Conservation (phyloP, 345 rosid species). For the Crucihimalaya himalaica region DNA sequence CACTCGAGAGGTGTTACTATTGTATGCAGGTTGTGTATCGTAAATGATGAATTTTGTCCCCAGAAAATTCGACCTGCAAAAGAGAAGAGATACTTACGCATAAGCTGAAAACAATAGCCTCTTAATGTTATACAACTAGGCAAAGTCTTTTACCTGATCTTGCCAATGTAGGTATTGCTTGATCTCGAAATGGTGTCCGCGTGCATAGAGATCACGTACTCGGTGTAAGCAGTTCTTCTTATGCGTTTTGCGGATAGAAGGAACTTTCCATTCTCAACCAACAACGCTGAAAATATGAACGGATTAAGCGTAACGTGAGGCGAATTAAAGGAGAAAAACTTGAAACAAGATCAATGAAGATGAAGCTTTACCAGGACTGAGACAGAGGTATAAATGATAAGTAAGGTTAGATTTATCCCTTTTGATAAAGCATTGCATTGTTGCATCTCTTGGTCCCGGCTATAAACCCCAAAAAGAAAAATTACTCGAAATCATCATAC, state of each 20-base stretch:
- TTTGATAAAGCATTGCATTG: constrained; percentile 90
- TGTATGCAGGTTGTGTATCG: constrained; percentile 92
- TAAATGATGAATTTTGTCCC: constrained; percentile 88
- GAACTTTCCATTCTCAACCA: constrained; percentile 95
- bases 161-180: constrained; percentile 84
- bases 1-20: constrained; percentile 54
- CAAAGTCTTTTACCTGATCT: constrained; percentile 56
- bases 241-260: constrained; percentile 90
- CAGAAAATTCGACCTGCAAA: constrained; percentile 84
- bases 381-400: constrained; percentile 91
- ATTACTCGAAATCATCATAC: neutral
- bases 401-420: constrained; percentile 87
- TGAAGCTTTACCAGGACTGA: constrained; percentile 68
- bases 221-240: constrained; percentile 85
- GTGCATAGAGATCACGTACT: constrained; percentile 90
- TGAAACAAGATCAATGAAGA: neutral
- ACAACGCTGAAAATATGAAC: constrained; percentile 52
- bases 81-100: neutral
- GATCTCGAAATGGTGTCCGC: constrained; percentile 87
- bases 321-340: neutral
- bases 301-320: neutral
- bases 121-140: neutral
- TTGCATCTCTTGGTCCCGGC: constrained; percentile 88
- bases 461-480: constrained; percentile 42
- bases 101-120: neutral